Evolutionary conservation across 345 rosid species (phyloP).

Genomic region (Eucalyptus caleyi): DNA sequence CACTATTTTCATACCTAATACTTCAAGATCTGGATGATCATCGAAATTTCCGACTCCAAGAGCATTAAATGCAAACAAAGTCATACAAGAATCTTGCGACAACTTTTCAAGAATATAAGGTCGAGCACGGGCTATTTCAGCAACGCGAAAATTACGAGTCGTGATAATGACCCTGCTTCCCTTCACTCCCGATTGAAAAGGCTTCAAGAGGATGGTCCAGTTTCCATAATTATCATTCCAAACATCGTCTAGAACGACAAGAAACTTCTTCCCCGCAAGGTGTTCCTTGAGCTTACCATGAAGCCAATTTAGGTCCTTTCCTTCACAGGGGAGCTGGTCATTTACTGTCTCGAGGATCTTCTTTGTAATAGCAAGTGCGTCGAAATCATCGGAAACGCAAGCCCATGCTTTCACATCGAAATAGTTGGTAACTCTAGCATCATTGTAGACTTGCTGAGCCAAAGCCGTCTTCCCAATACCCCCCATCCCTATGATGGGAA

Average conservation of each 20-base stretch:
- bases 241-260: too few species aligned
- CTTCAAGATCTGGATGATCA: not conserved
- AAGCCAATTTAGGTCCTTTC: too few species aligned
- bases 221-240: not conserved
- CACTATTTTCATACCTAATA: not conserved
- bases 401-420: too few species aligned
- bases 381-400: too few species aligned
- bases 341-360: fast-evolving
- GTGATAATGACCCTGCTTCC: not conserved
- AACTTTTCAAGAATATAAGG: fast-evolving
- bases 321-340: fast-evolving
- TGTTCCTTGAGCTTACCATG: too few species aligned
- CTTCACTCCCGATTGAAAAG: not conserved
- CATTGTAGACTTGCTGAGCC: too few species aligned
- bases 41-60: fast-evolving
- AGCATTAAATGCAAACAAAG: not conserved
- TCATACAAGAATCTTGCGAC: not conserved
- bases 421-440: fast-evolving
- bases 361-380: too few species aligned
- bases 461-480: too few species aligned
- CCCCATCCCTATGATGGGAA: too few species aligned
- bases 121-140: not conserved
- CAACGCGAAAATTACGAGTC: not conserved
- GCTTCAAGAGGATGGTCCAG: not conserved
- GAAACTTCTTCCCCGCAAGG: too few species aligned